A percentile compares a stretch with the other conserved stretches of the same genome.
Evolutionary conservation across 176 grass and related monocot genomes (phyloP).

Genomic region (Eragrostis nindensis): DNA sequence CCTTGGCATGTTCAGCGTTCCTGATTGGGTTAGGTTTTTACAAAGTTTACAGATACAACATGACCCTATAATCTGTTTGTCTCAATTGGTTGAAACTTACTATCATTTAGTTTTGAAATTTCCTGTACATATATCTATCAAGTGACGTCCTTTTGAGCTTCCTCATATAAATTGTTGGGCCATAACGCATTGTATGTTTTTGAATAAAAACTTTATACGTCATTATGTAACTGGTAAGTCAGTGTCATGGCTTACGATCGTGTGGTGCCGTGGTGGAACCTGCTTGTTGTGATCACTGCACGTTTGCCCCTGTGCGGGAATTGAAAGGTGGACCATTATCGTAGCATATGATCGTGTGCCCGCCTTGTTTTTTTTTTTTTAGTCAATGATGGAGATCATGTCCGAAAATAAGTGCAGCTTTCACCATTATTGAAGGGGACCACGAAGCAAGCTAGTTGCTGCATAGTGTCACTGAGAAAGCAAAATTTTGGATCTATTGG

Average conservation of each 20-base stretch:
- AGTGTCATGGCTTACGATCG: not conserved
- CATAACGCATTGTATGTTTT: not conserved
- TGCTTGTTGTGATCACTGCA: not conserved
- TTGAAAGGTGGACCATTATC: conserved; percentile 38
- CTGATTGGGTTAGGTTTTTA: not conserved
- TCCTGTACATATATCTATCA: not conserved
- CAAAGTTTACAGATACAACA: not conserved
- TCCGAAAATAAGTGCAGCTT: not conserved
- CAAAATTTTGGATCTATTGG: not conserved
- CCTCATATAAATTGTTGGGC: too few species aligned
- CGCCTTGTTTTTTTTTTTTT: conserved; percentile 5
- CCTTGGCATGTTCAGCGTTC: conserved; percentile 13
- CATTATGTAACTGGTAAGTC: not conserved
- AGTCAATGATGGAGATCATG: not conserved
- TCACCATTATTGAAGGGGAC: conserved; percentile 40
- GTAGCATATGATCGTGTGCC: conserved; percentile 31
- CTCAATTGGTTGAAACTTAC: not conserved
- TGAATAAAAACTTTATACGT: not conserved
- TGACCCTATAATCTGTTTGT: not conserved
- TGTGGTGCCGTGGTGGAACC: not conserved
- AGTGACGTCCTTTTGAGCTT: not conserved
- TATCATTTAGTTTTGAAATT: not conserved
- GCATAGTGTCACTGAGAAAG: conserved; percentile 9
- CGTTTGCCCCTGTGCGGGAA: too few species aligned
- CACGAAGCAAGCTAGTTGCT: conserved; percentile 16